Evolutionary conservation across 192 early-diverging fungal genomes (phyloP).

Genomic region (Coemansia sp.): DNA sequence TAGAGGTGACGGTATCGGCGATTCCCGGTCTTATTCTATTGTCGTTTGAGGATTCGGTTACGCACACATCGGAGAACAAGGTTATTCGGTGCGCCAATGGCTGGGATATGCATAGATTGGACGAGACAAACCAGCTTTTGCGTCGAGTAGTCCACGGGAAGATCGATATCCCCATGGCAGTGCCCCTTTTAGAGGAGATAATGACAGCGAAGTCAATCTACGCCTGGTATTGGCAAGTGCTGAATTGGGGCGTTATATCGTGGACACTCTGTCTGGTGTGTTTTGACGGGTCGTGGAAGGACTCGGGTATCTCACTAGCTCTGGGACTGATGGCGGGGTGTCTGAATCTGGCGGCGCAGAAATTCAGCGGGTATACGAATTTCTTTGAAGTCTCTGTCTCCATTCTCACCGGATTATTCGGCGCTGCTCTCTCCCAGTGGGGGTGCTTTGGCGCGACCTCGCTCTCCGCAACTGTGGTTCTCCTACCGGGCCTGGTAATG

Average conservation of each 20-base stretch:
- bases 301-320: slow-evolving; percentile 58
- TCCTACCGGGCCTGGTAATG: slow-evolving; percentile 71
- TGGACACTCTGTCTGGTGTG: slow-evolving; percentile 62
- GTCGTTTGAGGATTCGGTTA: slow-evolving; percentile 66
- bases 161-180: slow-evolving; percentile 56
- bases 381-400: slow-evolving; percentile 66
- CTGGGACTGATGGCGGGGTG: slow-evolving; percentile 56
- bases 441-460: slow-evolving; percentile 63
- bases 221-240: slow-evolving; percentile 57
- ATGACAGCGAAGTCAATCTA: slow-evolving; percentile 54
- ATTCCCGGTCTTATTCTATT: slow-evolving; percentile 67
- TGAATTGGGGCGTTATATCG: slow-evolving; percentile 58
- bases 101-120: slow-evolving; percentile 65
- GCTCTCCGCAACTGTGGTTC: slow-evolving; percentile 60
- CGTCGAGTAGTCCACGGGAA: slow-evolving; percentile 59
- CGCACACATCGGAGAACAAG: slow-evolving; percentile 74
- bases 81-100: slow-evolving; percentile 61
- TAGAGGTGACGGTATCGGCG: slow-evolving; percentile 64
- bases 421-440: slow-evolving; percentile 54
- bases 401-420: slow-evolving; percentile 57
- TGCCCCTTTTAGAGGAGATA: slow-evolving; percentile 59
- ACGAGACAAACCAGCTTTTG: slow-evolving; percentile 62
- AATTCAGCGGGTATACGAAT: slow-evolving; percentile 59
- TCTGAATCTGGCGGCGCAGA: slow-evolving; percentile 60
- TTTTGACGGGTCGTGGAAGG: slow-evolving; percentile 65